phyloP scores from a whole-genome alignment of 2,329 filamentous ascomycete species.

The Westerdykella aurantiaca region DNA sequence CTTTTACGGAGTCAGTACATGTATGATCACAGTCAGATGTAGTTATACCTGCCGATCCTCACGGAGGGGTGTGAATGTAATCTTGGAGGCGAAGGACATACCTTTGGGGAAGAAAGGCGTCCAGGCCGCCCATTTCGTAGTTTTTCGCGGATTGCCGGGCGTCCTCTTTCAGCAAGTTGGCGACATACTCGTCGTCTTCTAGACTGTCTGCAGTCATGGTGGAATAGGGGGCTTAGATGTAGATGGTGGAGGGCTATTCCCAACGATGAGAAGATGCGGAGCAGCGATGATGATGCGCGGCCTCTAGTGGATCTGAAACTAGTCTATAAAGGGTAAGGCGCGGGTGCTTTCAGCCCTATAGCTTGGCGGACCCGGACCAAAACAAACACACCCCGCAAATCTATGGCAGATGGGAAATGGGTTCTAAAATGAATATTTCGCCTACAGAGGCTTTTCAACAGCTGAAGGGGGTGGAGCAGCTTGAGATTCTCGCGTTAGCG shows the following conservation, averaged over 20 bases:
- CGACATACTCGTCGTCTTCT: conserved; percentile 69
- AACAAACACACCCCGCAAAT: conserved; percentile 24
- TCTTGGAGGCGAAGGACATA: conserved; percentile 24
- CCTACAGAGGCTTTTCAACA: conserved; percentile 40
- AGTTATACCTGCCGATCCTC: not conserved
- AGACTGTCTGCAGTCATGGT: conserved; percentile 19
- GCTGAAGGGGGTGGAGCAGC: conserved; percentile 53
- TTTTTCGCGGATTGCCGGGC: conserved; percentile 66
- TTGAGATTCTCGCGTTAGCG: conserved; percentile 71
- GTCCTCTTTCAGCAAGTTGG: conserved; percentile 71
- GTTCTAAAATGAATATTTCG: conserved; percentile 18
- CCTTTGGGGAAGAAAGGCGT: conserved; percentile 57
- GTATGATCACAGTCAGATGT: conserved; percentile 1
- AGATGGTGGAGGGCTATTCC: not conserved
- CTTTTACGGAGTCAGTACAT: conserved; percentile 31
- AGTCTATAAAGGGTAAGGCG: conserved; percentile 2
- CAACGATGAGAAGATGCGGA: not conserved
- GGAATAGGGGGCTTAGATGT: not conserved
- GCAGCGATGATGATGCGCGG: no score
- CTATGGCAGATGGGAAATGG: conserved; percentile 13
- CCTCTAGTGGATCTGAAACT: conserved; percentile 2
- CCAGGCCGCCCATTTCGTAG: conserved; percentile 69
- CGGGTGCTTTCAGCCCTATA: conserved; percentile 13
- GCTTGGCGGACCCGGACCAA: conserved; percentile 4
- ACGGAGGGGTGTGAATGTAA: not conserved